These are phyloP conservation scores for Calonectria naviculata DNA, from an alignment of 2,329 filamentous ascomycete species.

Conservation along the genomic window DNA sequence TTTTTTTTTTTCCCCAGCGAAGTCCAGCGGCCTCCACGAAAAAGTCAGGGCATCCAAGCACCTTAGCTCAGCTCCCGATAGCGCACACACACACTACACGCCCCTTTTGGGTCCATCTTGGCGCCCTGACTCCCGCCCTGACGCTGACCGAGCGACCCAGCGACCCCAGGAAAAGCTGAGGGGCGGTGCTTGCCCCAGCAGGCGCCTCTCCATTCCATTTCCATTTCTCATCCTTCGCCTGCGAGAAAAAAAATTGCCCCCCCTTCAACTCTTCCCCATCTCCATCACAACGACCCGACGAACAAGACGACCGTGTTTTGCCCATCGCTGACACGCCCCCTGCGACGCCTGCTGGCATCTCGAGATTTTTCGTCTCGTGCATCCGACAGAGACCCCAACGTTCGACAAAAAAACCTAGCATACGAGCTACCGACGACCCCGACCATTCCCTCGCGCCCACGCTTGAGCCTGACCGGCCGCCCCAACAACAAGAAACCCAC, in stretches of 20 bases:
- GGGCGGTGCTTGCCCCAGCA: slow-evolving; percentile 15
- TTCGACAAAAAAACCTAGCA: slow-evolving; percentile 25
- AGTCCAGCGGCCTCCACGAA: slow-evolving; percentile 1
- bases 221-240: slow-evolving; percentile 20
- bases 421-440: slow-evolving; percentile 34
- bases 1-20: neutral
- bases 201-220: slow-evolving; percentile 22
- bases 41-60: neutral
- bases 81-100: slow-evolving; percentile 2
- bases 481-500: slow-evolving; percentile 35
- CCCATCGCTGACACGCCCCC: slow-evolving; percentile 36
- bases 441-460: slow-evolving; percentile 38
- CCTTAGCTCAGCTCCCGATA: slow-evolving; percentile 9
- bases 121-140: slow-evolving; percentile 2
- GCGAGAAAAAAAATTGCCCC: slow-evolving; percentile 33
- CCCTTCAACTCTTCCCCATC: slow-evolving; percentile 43
- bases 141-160: slow-evolving; percentile 10
- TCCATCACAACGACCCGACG: slow-evolving; percentile 38
- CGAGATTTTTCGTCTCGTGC: slow-evolving; percentile 17
- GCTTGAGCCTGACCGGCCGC: slow-evolving; percentile 36
- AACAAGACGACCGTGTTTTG: slow-evolving; percentile 39
- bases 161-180: slow-evolving; percentile 15
- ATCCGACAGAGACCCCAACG: neutral
- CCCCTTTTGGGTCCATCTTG: neutral
- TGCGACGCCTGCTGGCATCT: slow-evolving; percentile 33